A percentile compares a stretch with the other conserved stretches of the same genome.
Conservation (phyloP, 306 rosid species). For the Astragalus membranaceus region DNA sequence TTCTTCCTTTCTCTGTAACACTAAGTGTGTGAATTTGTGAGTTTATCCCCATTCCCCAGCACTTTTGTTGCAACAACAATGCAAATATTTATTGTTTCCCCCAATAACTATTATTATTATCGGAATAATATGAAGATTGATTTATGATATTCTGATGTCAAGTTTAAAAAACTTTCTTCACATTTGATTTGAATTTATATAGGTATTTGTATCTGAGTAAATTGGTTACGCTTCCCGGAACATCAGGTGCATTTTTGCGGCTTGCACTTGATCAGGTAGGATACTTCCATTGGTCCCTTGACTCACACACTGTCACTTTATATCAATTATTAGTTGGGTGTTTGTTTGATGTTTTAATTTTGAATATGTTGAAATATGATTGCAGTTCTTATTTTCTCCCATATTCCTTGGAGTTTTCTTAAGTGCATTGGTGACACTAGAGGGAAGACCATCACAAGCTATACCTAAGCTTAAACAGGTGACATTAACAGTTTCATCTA, state of each 20-base stretch:
- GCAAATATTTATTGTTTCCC: too few relatives aligned
- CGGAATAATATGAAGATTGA: too few relatives aligned
- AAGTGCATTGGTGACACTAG: conserved; percentile 66
- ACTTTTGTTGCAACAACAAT: too few relatives aligned
- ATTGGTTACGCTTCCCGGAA: conserved; percentile 68
- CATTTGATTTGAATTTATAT: conserved; percentile 7
- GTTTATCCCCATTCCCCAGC: too few relatives aligned
- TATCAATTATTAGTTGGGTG: conserved; percentile 7
- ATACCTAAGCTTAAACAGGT: conserved; percentile 95
- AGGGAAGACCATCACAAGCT: conserved; percentile 66
- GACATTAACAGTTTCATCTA: conserved; percentile 9
- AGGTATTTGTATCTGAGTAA: conserved; percentile 92
- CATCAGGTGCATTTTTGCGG: conserved; percentile 78
- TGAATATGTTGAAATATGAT: conserved; percentile 20
- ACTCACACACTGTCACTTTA: background rate
- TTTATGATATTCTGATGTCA: too few relatives aligned
- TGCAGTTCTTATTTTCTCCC: conserved; percentile 86
- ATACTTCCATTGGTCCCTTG: background rate
- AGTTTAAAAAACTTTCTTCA: too few relatives aligned
- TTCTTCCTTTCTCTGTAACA: background rate
- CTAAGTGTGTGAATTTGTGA: too few relatives aligned
- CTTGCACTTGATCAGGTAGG: conserved; percentile 89
- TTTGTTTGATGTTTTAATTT: background rate
- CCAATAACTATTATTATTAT: too few relatives aligned
- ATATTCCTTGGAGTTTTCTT: conserved; percentile 72